phyloP scores from a whole-genome alignment of 1,284 basidiomycete genomes.

The Ustilago trichophora region DNA sequence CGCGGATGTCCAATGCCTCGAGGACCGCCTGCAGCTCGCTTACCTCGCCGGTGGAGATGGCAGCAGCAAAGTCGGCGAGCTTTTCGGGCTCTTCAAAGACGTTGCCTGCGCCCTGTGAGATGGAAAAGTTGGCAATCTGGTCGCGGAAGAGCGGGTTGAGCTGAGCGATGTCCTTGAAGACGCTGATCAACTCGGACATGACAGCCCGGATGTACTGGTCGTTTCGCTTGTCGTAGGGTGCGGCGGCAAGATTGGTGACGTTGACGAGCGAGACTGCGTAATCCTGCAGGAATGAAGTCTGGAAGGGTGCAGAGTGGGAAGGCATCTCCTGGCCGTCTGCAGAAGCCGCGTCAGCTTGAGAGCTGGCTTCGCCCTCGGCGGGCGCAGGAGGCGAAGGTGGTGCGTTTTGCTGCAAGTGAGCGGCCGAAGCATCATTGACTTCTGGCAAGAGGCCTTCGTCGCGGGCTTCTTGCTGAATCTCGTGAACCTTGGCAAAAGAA shows the following conservation, averaged over 20 bases:
- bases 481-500: slow-evolving; percentile 43
- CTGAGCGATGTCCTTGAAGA: slow-evolving; percentile 98
- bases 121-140: slow-evolving; percentile 95
- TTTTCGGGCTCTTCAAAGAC: slow-evolving; percentile 99
- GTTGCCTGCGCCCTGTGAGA: slow-evolving; percentile 93
- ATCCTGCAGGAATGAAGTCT: slow-evolving; percentile 89
- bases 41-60: slow-evolving; percentile 90
- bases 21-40: slow-evolving; percentile 92
- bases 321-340: slow-evolving; percentile 43
- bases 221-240: slow-evolving; percentile 84
- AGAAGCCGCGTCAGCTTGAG: slow-evolving; percentile 3
- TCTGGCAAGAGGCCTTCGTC: slow-evolving; percentile 44
- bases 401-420: slow-evolving; percentile 25
- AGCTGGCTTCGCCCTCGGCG: background rate
- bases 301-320: slow-evolving; percentile 71
- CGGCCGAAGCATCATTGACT: slow-evolving; percentile 38
- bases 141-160: slow-evolving; percentile 97
- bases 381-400: slow-evolving; percentile 25
- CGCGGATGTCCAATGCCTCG: slow-evolving; percentile 85
- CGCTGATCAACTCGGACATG: slow-evolving; percentile 94
- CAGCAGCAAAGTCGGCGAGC: slow-evolving; percentile 96
- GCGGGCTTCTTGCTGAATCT: slow-evolving; percentile 50
- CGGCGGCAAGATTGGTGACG: slow-evolving; percentile 81
- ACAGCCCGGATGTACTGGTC: slow-evolving; percentile 83
- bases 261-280: slow-evolving; percentile 90